phyloP scores from a whole-genome alignment of 2,329 filamentous ascomycete genomes.

The Xylariaceae sp. region DNA sequence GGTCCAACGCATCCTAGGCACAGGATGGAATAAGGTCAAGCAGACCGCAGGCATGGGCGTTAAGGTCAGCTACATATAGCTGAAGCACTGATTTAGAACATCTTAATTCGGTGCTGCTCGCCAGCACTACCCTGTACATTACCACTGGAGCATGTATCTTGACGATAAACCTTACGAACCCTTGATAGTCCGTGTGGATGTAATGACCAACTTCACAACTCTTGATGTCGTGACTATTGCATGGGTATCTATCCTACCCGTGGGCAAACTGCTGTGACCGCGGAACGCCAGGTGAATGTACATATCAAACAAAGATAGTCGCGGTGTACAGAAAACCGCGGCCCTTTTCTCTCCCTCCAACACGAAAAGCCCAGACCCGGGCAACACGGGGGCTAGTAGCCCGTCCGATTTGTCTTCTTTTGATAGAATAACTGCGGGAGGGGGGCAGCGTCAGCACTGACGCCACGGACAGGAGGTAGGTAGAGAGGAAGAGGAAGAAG shows the following conservation, averaged over 20 bases:
- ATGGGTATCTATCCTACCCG: constrained; percentile 14
- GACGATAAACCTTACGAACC: no score
- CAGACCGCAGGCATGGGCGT: constrained; percentile 91
- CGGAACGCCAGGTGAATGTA: constrained; percentile 20
- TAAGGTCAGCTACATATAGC: constrained; percentile 91
- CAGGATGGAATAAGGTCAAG: constrained; percentile 73
- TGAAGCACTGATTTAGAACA: constrained; percentile 2
- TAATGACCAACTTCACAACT: no score
- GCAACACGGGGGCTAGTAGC: constrained; percentile 44
- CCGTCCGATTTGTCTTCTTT: constrained; percentile 58
- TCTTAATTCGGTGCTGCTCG: constrained; percentile 10
- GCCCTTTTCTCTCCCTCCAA: no score
- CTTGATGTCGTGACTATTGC: no score
- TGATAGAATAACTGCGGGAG: constrained; percentile 50
- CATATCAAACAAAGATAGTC: constrained; percentile 5
- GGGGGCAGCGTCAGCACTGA: neutral
- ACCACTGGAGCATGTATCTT: constrained; percentile 9
- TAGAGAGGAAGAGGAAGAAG: constrained; percentile 32
- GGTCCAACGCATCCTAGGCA: constrained; percentile 58
- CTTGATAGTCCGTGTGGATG: neutral
- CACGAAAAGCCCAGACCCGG: constrained; percentile 40
- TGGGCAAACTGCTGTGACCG: constrained; percentile 10
- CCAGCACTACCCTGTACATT: constrained; percentile 16
- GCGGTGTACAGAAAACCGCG: no score
- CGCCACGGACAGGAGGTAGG: neutral